Evolutionary conservation across 2,329 filamentous ascomycete genomes (phyloP).

Genomic region (Stagonosporopsis cucurbitacearum): DNA sequence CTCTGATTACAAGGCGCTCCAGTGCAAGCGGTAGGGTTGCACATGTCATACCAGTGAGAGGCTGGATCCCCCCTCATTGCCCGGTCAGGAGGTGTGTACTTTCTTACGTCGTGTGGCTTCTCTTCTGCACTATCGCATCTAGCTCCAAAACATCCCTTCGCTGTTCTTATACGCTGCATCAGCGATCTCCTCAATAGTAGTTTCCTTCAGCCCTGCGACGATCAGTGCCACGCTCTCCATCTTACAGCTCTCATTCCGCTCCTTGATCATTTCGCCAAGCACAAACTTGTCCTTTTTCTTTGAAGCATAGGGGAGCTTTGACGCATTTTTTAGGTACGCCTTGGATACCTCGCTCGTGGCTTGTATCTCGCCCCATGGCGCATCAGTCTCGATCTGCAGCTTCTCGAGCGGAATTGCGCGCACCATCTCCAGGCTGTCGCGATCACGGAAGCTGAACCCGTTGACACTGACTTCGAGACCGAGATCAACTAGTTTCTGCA

Average conservation of each 20-base stretch:
- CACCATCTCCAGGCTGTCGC: conserved; percentile 53
- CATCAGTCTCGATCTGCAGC: conserved; percentile 58
- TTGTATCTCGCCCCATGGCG: conserved; percentile 57
- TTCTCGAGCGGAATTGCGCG: conserved; percentile 49
- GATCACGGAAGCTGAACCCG: conserved; percentile 55
- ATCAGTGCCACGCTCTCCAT: conserved; percentile 57
- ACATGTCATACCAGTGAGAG: not conserved
- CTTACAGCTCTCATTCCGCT: conserved; percentile 59
- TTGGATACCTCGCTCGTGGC: conserved; percentile 48
- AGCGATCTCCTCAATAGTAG: conserved; percentile 53
- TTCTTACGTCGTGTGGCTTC: not conserved
- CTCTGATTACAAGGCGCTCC: not conserved
- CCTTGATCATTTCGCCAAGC: conserved; percentile 56
- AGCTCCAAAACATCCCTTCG: conserved; percentile 19
- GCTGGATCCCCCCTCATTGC: not conserved
- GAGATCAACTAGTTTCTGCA: conserved; percentile 48
- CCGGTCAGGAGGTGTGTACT: not conserved
- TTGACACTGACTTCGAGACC: conserved; percentile 59
- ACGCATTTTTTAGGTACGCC: conserved; percentile 51
- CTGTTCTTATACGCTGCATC: conserved; percentile 51
- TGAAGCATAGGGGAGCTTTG: conserved; percentile 45
- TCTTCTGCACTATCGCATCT: not conserved
- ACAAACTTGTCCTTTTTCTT: conserved; percentile 61
- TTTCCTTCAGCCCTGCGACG: conserved; percentile 57
- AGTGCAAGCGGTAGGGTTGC: not conserved